These are phyloP conservation scores for Conringia planisiliqua DNA, from an alignment of 345 rosid species.

Conservation along the genomic window DNA sequence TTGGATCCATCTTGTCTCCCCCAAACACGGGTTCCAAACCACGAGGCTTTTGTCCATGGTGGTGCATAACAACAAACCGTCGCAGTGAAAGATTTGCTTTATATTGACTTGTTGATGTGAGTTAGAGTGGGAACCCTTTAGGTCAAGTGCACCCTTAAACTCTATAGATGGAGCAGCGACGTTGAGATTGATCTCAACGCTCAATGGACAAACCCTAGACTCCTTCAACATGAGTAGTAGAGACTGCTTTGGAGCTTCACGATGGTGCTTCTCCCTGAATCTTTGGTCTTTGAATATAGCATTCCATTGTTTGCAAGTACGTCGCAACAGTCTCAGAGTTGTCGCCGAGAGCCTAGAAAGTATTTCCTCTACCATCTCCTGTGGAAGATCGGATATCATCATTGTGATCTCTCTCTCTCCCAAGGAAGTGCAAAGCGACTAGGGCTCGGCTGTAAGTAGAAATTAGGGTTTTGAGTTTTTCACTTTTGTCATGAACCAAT, in stretches of 20 bases:
- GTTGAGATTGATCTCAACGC: neutral
- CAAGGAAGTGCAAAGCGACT: neutral
- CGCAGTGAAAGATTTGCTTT: neutral
- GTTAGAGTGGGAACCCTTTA: neutral
- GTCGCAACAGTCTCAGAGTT: neutral
- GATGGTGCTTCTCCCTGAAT: neutral
- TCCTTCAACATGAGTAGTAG: neutral
- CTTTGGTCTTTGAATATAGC: neutral
- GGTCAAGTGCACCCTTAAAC: neutral
- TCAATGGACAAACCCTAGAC: neutral
- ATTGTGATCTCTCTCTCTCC: neutral
- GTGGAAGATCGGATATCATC: neutral
- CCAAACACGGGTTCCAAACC: neutral
- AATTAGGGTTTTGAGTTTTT: too few species aligned
- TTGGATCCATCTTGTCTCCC: neutral
- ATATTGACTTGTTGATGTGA: neutral
- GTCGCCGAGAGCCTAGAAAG: neutral
- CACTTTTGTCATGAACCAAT: too few species aligned
- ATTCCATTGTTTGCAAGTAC: neutral
- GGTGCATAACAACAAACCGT: neutral
- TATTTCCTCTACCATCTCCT: neutral
- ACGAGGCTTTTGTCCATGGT: neutral
- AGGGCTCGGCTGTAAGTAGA: too few species aligned
- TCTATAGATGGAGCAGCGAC: neutral
- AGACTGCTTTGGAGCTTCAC: neutral